Conservation (phyloP, 768 basidiomycete genomes). For the Ramaria rubella region DNA sequence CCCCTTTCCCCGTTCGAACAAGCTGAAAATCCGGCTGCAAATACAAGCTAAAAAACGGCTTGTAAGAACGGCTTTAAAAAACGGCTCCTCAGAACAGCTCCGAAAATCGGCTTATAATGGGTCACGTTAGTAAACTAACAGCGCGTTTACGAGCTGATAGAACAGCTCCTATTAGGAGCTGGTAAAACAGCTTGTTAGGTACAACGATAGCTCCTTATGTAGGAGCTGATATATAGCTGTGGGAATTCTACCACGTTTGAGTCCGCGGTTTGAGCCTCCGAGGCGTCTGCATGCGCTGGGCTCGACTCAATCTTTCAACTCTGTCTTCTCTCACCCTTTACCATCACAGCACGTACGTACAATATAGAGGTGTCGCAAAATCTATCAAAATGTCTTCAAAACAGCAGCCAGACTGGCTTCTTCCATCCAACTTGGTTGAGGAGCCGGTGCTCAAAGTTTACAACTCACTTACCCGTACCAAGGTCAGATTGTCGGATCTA, state of each 20-base stretch:
- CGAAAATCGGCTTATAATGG: no score
- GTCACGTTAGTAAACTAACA: no score
- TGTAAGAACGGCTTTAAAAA: not conserved
- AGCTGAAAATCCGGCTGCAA: no score
- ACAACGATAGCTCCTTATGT: not conserved
- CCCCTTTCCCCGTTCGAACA: no score
- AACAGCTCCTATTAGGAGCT: no score
- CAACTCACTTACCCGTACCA: conserved; percentile 88
- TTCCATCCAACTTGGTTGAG: conserved; percentile 37
- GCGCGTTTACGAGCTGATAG: not conserved
- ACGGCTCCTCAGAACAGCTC: no score
- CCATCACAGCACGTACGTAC: not conserved
- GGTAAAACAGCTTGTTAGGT: no score
- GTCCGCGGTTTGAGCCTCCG: not conserved
- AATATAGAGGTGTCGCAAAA: not conserved
- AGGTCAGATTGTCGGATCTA: conserved; percentile 43
- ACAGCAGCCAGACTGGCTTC: conserved; percentile 36
- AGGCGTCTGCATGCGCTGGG: not conserved
- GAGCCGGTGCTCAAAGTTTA: conserved; percentile 77
- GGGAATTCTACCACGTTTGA: not conserved
- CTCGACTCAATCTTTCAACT: not conserved
- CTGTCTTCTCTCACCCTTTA: not conserved
- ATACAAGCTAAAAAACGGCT: no score
- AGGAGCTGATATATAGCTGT: not conserved
- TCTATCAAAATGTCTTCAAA: conserved; percentile 5